Evolutionary conservation across 1,284 basidiomycete genomes (phyloP), one percentile per base, ranked within the genome.

Genomic region (Chondrostereum purpureum): DNA sequence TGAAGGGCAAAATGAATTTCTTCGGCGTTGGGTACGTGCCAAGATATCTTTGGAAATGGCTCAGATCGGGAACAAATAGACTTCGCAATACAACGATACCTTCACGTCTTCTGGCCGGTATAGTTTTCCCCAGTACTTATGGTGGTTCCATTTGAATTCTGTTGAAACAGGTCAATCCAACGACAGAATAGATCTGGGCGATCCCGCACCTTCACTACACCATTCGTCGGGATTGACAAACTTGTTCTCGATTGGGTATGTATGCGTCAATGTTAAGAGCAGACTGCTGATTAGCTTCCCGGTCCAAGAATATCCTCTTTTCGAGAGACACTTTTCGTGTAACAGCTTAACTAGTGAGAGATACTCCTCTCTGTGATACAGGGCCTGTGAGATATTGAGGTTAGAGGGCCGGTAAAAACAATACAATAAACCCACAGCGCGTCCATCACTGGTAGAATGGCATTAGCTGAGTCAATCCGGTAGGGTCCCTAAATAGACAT

Each of bases 191-290:
- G 21, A 14, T 36, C 22, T 20, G 24, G 11, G 16, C 20, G 18
- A 31, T 18, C 5, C 51, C 66, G 41, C 48, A 88, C 88, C 82
- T 58, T 83, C 72, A 54, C 83, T 86, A 3, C 75, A 63, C 84
- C 88, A 91, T 54, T 89, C 86, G 6, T 83, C 77, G 0, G 78
- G 74, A 55, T 94, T 94, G 39, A 90, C 81, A 54, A 91, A 89
- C 48, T 81, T 83, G 63, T 88, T 87, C 58, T 95, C 92, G 41
- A 78, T 62, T 4, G 89, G 84, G 66, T 93, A 95, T 5, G 87
- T 83, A 47, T 88, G 81, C 0, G 86, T 87, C 38, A 94, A 66
- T 0, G 89, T 86, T 31, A 85, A 70, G 23, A 95, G 63, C 19
- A 85, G 67, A 56, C 87, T 87, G 14, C 84, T 83, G 19, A 95